phyloP scores from a whole-genome alignment of 2,329 filamentous ascomycete species.

The Coccinonectria pachysandricola region DNA sequence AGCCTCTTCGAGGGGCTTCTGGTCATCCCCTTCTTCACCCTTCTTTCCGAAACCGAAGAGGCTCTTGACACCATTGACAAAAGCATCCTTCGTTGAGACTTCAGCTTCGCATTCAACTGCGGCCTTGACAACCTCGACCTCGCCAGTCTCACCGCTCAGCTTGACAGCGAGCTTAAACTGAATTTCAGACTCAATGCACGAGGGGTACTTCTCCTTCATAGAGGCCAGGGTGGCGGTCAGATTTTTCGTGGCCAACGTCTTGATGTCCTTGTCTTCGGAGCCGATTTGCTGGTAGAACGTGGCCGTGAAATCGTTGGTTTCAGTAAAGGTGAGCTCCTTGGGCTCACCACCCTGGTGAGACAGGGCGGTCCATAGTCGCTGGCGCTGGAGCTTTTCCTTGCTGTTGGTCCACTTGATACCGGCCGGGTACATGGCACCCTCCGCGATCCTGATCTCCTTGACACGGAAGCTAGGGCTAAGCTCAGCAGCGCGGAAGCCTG shows the following conservation, averaged over 20 bases:
- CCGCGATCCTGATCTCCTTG: constrained; percentile 85
- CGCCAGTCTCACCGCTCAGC: constrained; percentile 61
- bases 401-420: constrained; percentile 64
- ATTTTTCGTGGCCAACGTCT: constrained; percentile 67
- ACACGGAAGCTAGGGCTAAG: constrained; percentile 94
- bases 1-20: constrained; percentile 54
- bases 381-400: constrained; percentile 61
- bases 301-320: constrained; percentile 71
- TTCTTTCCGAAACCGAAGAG: constrained; percentile 92
- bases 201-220: constrained; percentile 63
- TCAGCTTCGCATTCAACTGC: constrained; percentile 79
- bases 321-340: constrained; percentile 81
- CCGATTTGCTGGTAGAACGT: constrained; percentile 66
- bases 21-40: constrained; percentile 64
- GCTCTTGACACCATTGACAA: constrained; percentile 92
- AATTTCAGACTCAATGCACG: constrained; percentile 67
- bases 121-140: constrained; percentile 69
- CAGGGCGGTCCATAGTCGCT: constrained; percentile 72
- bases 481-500: constrained; percentile 85
- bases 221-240: constrained; percentile 72
- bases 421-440: constrained; percentile 63
- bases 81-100: constrained; percentile 58
- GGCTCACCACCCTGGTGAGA: constrained; percentile 62
- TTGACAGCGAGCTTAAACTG: constrained; percentile 70
- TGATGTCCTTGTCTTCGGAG: constrained; percentile 48